These are phyloP conservation scores for Viola pubescens DNA, from an alignment of 441 rosid genomes.

Conservation along the genomic window DNA sequence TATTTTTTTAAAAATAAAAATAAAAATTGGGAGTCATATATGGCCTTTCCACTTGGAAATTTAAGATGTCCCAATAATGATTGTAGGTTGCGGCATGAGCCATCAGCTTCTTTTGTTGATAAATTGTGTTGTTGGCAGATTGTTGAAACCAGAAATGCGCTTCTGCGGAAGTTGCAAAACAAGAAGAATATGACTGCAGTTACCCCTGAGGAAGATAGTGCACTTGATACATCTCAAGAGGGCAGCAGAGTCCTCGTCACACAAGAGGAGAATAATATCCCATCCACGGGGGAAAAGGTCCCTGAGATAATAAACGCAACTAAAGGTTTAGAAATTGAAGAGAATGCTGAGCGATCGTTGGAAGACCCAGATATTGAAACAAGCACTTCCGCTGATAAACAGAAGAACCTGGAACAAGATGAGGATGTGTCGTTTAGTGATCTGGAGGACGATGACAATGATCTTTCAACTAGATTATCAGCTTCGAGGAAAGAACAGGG, in stretches of 20 bases:
- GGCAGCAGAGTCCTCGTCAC: slow-evolving; percentile 13
- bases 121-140: slow-evolving; percentile 31
- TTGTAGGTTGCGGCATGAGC: background rate
- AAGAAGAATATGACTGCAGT: slow-evolving; percentile 21
- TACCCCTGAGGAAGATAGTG: slow-evolving; percentile 12
- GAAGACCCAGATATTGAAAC: slow-evolving; percentile 30
- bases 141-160: slow-evolving; percentile 41
- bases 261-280: slow-evolving; percentile 12
- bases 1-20: background rate
- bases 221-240: slow-evolving; percentile 9
- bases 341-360: slow-evolving; percentile 28
- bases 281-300: slow-evolving; percentile 17
- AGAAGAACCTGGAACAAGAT: slow-evolving; percentile 27
- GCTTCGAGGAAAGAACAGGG: slow-evolving; percentile 17
- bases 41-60: background rate
- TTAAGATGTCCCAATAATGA: background rate
- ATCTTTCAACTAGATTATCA: slow-evolving; percentile 27
- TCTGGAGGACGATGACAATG: slow-evolving; percentile 40
- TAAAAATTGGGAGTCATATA: background rate
- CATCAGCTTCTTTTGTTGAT: background rate
- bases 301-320: slow-evolving; percentile 23
- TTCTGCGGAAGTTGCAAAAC: slow-evolving; percentile 38
- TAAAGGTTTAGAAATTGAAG: slow-evolving; percentile 28
- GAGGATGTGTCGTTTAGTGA: slow-evolving; percentile 60
- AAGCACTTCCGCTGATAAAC: slow-evolving; percentile 16